Conservation (phyloP, 2,329 filamentous ascomycete species). For the Pseudogymnoascus verrucosus region DNA sequence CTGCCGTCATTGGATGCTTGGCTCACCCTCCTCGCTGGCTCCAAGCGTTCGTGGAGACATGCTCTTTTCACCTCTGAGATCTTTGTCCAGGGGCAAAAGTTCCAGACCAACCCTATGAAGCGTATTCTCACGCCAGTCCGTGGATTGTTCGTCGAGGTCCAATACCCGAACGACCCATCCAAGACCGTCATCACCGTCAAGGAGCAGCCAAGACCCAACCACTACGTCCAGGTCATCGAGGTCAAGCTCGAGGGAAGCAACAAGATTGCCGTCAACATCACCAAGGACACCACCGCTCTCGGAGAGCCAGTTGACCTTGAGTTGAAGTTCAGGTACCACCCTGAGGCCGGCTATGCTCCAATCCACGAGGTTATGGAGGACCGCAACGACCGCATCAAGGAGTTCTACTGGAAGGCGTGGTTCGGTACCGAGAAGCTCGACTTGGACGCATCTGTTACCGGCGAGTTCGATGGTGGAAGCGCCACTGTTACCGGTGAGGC, state of each 20-base stretch:
- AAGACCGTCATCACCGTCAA: constrained; percentile 81
- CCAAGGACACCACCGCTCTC: constrained; percentile 85
- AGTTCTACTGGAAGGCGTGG: constrained; percentile 98
- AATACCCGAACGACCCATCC: constrained; percentile 68
- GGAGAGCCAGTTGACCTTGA: constrained; percentile 75
- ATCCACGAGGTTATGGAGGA: constrained; percentile 94
- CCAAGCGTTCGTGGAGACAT: constrained; percentile 84
- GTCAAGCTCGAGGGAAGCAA: constrained; percentile 67
- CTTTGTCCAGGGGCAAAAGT: constrained; percentile 90
- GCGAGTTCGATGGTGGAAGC: constrained; percentile 82
- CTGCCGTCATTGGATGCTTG: constrained; percentile 77
- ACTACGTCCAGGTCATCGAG: constrained; percentile 82
- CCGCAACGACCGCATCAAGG: constrained; percentile 96
- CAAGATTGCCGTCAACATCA: constrained; percentile 81
- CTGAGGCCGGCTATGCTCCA: constrained; percentile 93
- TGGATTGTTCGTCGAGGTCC: constrained; percentile 84
- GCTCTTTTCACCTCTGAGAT: constrained; percentile 91
- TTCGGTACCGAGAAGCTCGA: constrained; percentile 81
- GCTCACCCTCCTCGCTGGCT: constrained; percentile 80
- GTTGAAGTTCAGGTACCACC: constrained; percentile 86
- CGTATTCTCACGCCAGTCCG: constrained; percentile 80
- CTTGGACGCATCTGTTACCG: constrained; percentile 76
- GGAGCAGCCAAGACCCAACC: constrained; percentile 78
- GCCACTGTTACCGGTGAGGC: constrained; percentile 82
- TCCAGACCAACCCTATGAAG: constrained; percentile 92